These are phyloP conservation scores for Lepidium africanum DNA, from an alignment of 345 rosid genomes.

Conservation along the genomic window DNA sequence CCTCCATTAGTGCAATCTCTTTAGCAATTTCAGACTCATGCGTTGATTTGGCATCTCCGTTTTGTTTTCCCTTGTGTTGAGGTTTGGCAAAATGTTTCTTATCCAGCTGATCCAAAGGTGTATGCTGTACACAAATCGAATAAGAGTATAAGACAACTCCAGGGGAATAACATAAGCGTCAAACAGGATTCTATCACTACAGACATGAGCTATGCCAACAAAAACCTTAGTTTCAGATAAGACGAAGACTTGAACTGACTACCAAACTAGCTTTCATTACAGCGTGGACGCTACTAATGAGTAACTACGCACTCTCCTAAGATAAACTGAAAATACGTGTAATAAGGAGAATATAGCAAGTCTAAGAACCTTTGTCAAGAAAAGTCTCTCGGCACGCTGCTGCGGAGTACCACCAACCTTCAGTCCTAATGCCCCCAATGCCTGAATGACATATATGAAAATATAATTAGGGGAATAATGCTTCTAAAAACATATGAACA, in stretches of 20 bases:
- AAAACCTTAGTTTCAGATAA: neutral
- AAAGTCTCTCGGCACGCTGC: conserved; percentile 94
- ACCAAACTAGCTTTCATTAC: neutral
- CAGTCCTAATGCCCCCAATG: conserved; percentile 77
- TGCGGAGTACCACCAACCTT: conserved; percentile 86
- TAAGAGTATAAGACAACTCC: neutral
- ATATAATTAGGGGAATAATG: neutral
- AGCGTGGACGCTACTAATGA: neutral
- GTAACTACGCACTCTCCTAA: neutral
- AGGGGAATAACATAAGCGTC: neutral
- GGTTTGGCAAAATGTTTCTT: conserved; percentile 86
- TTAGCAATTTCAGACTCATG: conserved; percentile 44
- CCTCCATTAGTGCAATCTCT: conserved; percentile 69
- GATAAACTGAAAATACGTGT: neutral
- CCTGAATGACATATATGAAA: conserved; percentile 36
- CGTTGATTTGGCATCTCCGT: conserved; percentile 38
- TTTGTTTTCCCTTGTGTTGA: conserved; percentile 41
- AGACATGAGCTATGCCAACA: neutral
- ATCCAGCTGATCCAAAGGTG: conserved; percentile 74
- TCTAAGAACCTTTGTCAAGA: conserved; percentile 68
- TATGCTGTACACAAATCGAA: conserved; percentile 45
- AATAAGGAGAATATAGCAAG: neutral
- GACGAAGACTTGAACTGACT: neutral
- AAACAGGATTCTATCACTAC: neutral
- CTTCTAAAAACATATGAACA: neutral